phyloP scores from a whole-genome alignment of 208 protist genomes.

The Lotmaria passim region DNA sequence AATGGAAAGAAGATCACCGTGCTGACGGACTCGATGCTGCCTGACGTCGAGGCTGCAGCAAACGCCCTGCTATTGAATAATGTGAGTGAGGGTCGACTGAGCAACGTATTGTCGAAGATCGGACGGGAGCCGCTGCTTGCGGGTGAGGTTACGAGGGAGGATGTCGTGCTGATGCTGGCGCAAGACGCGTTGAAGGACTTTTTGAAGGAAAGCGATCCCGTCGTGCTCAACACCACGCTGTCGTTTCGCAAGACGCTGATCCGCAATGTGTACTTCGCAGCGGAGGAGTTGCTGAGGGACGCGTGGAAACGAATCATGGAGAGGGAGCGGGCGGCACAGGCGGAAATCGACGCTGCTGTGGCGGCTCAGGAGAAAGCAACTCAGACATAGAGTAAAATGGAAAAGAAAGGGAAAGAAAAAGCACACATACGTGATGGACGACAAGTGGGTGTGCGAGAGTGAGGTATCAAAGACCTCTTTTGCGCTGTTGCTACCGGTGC shows the following conservation, averaged over 20 bases:
- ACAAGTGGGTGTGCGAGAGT: too few species aligned
- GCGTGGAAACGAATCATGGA: constrained; percentile 69
- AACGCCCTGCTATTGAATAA: constrained; percentile 85
- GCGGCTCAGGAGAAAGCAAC: constrained; percentile 20
- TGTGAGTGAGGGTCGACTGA: constrained; percentile 83
- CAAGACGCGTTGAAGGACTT: constrained; percentile 92
- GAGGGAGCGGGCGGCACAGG: constrained; percentile 32
- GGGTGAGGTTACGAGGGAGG: constrained; percentile 55
- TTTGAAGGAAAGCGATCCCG: constrained; percentile 76
- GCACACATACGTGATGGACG: too few species aligned
- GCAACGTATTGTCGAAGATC: constrained; percentile 85
- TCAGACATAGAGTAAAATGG: background rate
- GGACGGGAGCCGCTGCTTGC: constrained; percentile 75
- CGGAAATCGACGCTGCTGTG: constrained; percentile 30
- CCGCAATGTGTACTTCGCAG: constrained; percentile 74
- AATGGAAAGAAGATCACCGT: constrained; percentile 61
- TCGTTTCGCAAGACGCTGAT: constrained; percentile 85
- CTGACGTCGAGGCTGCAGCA: constrained; percentile 80
- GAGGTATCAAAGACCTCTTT: too few species aligned
- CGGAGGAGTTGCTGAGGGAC: constrained; percentile 63
- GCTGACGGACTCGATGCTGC: constrained; percentile 78
- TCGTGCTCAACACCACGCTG: constrained; percentile 83
- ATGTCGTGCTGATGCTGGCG: constrained; percentile 75
- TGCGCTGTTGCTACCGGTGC: too few species aligned
- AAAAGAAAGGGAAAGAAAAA: background rate